Base-by-base conservation (phyloP, 768 basidiomycete genomes). In the Russula sp. region DNA sequence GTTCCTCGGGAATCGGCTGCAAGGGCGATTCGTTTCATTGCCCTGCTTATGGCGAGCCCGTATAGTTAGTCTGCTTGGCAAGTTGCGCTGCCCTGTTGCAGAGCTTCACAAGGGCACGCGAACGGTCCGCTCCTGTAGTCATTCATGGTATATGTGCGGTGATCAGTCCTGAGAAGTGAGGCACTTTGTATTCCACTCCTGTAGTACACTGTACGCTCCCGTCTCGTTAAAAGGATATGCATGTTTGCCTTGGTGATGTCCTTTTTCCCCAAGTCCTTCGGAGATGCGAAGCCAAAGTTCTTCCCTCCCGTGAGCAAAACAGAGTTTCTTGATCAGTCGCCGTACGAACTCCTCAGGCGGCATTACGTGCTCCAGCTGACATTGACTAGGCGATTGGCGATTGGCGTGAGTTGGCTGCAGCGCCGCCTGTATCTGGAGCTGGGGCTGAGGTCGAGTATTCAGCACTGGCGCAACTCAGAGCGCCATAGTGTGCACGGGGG, bases 111-210 rank as follows among this genome's bases (percentile, higher is more conserved):
- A 31, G 35, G 20, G 70, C 68, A 37, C 89, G 79, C 6, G 88
- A 88, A 52, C 73, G 22, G 22, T 22, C 22, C 22, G n/a, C n/a
- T n/a, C n/a, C n/a, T n/a, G n/a, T n/a, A n/a, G n/a, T n/a, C n/a
- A n/a, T n/a, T n/a, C n/a, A n/a, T n/a, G n/a, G n/a, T n/a, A n/a
- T n/a, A n/a, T n/a, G n/a, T n/a, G n/a, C n/a, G n/a, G n/a, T n/a
- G n/a, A n/a, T n/a, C n/a, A n/a, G n/a, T 22, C 22, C 22, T 22
- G 22, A 22, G 22, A 22, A 22, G 22, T 22, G 22, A 22, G 22
- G 22, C 22, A 22, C 22, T 22, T 93, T 14, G 73, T 70, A 69
- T 89, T 83, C 70, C 94, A 94, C 75, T 95, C 94, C 92, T 95
- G 71, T 1, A 22, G 22, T 42, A 42, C 42, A 18, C 57, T 6